Conservation (phyloP, 176 grass and related monocot genomes). For the Tuctoria greenei region DNA sequence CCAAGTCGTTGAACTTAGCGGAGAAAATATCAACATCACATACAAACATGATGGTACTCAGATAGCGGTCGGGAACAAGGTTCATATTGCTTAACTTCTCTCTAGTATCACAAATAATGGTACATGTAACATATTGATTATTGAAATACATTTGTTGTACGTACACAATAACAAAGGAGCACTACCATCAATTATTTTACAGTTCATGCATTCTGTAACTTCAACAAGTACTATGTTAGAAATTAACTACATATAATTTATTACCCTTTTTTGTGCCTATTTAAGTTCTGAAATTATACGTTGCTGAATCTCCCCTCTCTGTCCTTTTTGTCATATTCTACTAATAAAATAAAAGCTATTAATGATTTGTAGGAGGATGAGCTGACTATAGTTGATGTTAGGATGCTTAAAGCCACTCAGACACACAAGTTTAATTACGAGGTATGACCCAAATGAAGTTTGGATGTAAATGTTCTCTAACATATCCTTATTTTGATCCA, state of each 20-base stretch:
- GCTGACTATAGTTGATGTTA: conserved; percentile 92
- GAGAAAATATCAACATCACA: conserved; percentile 99
- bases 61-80: conserved; percentile 99
- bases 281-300: neutral
- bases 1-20: conserved; percentile 90
- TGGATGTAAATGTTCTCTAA: neutral
- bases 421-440: conserved; percentile 86
- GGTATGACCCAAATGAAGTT: conserved; percentile 47
- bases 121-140: conserved; percentile 12
- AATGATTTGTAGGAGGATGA: conserved; percentile 86
- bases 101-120: neutral
- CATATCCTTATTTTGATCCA: conserved; percentile 21
- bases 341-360: conserved; percentile 22
- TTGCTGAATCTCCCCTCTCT: neutral
- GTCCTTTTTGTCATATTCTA: neutral
- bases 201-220: conserved; percentile 19
- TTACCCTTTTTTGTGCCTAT: neutral
- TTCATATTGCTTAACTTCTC: conserved; percentile 37
- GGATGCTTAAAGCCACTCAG: conserved; percentile 70
- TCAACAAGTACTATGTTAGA: conserved; percentile 13
- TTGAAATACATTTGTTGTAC: conserved; percentile 5
- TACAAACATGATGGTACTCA: conserved; percentile 93
- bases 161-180: conserved; percentile 22
- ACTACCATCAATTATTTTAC: neutral
- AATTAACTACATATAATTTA: conserved; percentile 2